Evolutionary conservation across 2,329 filamentous ascomycete species (phyloP).

Genomic region (Atkinsonella hypoxylon): DNA sequence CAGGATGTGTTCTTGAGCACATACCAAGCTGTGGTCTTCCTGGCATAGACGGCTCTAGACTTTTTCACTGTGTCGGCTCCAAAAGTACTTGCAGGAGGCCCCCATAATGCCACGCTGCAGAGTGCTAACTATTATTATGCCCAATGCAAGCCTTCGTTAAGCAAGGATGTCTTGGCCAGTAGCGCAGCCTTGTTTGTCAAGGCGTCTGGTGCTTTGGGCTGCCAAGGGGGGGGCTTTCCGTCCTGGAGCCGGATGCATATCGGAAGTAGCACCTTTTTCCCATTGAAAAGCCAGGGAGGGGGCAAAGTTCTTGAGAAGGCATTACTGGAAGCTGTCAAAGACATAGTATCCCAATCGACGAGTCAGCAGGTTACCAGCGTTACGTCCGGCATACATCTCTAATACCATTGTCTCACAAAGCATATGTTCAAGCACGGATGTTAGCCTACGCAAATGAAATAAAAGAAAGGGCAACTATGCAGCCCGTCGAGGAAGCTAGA

Average conservation of each 20-base stretch:
- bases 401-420: background rate
- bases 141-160: background rate
- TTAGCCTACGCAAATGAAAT: background rate
- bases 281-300: background rate
- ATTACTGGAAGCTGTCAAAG: background rate
- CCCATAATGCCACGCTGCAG: background rate
- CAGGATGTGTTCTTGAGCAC: no score
- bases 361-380: no score
- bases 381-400: background rate
- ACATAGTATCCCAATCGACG: background rate
- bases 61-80: background rate
- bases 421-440: background rate
- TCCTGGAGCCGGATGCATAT: no score
- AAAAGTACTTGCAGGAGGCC: background rate
- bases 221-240: no score
- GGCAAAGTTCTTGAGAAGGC: no score
- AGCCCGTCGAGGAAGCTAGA: background rate
- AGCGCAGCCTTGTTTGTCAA: background rate
- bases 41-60: background rate
- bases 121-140: no score
- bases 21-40: no score
- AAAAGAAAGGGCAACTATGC: background rate
- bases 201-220: background rate
- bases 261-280: no score
- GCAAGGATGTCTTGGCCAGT: background rate